These are phyloP conservation scores for Fagopyrum tataricum DNA, from an alignment of 148 eudicot species.

Conservation along the genomic window DNA sequence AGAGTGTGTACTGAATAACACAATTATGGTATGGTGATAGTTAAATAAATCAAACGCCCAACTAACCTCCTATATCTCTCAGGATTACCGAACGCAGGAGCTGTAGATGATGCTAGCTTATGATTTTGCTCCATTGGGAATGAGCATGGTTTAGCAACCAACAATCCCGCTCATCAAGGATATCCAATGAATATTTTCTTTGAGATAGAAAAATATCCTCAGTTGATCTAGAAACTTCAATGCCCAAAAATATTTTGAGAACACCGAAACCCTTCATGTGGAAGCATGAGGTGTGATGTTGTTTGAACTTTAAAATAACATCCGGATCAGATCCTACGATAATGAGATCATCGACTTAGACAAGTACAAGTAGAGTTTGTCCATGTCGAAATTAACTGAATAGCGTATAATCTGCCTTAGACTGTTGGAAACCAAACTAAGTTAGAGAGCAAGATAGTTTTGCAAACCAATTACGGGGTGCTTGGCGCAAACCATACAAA, in stretches of 20 bases:
- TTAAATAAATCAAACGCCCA: background rate
- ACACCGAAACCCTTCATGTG: slow-evolving; percentile 7
- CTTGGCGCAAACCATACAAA: slow-evolving; percentile 6
- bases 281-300: background rate
- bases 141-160: background rate
- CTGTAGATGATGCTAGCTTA: background rate
- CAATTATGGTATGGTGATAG: background rate
- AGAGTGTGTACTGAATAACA: background rate
- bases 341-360: slow-evolving; percentile 13
- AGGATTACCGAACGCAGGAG: background rate
- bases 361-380: background rate
- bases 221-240: background rate
- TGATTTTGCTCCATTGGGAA: background rate
- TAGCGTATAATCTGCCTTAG: background rate
- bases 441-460: background rate
- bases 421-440: background rate
- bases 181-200: background rate
- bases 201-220: background rate
- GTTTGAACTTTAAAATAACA: background rate
- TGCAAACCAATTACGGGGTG: slow-evolving; percentile 2
- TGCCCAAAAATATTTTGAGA: slow-evolving; percentile 14
- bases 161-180: background rate
- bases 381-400: background rate
- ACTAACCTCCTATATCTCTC: background rate
- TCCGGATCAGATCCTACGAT: background rate